Percentiles rank a stretch among this genome's conserved stretches.
Conservation (phyloP, 139 green algal species). For the Edaphochlamys debaryana region DNA sequence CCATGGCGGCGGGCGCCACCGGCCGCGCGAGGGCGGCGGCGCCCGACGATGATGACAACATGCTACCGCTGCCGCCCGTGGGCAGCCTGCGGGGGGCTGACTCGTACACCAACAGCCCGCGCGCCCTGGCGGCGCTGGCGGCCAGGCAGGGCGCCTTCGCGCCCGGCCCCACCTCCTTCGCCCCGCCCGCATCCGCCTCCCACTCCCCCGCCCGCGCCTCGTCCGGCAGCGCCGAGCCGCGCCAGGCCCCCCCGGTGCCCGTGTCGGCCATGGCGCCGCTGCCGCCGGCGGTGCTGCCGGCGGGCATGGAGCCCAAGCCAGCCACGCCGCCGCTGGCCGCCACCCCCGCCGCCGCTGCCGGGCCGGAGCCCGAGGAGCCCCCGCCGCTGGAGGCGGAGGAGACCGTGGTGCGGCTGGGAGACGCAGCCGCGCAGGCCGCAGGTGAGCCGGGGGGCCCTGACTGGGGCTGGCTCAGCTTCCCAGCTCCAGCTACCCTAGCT, state of each 20-base stretch:
- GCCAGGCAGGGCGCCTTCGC: background rate
- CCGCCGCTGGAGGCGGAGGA: background rate
- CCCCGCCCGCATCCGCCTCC: no score
- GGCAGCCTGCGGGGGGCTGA: background rate
- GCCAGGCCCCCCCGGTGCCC: no score
- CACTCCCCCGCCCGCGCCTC: background rate
- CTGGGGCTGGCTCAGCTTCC: background rate
- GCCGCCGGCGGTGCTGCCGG: background rate
- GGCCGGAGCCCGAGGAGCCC: background rate
- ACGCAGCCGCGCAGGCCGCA: constrained; percentile 14
- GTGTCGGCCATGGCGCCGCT: background rate
- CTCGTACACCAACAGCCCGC: constrained; percentile 11
- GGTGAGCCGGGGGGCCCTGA: background rate
- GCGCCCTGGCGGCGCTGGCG: background rate
- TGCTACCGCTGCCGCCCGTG: constrained; percentile 42
- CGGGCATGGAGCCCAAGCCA: background rate
- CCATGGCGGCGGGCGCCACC: background rate
- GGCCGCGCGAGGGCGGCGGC: background rate
- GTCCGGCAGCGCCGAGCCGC: background rate
- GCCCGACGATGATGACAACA: constrained; percentile 10
- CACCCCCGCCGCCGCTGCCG: background rate
- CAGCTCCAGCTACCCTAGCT: no score
- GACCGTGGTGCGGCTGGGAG: background rate
- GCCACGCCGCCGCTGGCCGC: background rate
- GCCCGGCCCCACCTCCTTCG: background rate